A percentile compares a stretch with the other conserved stretches of the same genome.
phyloP scores from a whole-genome alignment of 768 basidiomycete genomes.

The Amanita jacksonii region DNA sequence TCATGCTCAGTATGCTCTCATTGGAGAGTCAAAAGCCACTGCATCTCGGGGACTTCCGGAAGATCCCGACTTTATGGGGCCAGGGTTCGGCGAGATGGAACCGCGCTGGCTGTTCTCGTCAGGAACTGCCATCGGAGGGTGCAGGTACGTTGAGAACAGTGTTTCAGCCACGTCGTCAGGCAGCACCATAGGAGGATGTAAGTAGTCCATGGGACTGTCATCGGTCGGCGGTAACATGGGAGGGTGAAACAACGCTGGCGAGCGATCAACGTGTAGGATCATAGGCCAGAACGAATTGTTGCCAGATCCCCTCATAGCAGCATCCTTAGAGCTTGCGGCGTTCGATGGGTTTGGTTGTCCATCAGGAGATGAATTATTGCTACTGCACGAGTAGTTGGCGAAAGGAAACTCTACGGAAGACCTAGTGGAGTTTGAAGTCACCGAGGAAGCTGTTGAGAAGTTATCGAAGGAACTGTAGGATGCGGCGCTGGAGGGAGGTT shows the following conservation, averaged over 20 bases:
- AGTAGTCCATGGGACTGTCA: slow-evolving; percentile 64
- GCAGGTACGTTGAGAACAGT: slow-evolving; percentile 39
- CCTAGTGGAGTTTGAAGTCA: slow-evolving; percentile 45
- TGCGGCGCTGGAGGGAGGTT: slow-evolving; percentile 52
- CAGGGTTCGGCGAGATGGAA: not conserved
- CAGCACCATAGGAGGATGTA: slow-evolving; percentile 54
- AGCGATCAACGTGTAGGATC: slow-evolving; percentile 44
- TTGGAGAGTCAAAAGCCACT: slow-evolving; percentile 1
- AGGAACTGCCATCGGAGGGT: slow-evolving; percentile 35
- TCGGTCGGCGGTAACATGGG: slow-evolving; percentile 53
- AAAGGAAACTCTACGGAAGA: slow-evolving; percentile 66
- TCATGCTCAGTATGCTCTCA: slow-evolving; percentile 3
- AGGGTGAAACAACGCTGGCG: slow-evolving; percentile 54
- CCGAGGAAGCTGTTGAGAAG: slow-evolving; percentile 48
- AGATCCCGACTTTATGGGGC: not conserved
- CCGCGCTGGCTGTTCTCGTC: slow-evolving; percentile 17
- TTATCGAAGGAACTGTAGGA: slow-evolving; percentile 59
- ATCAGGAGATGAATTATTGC: slow-evolving; percentile 8
- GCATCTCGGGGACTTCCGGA: not conserved
- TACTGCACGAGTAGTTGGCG: slow-evolving; percentile 33
- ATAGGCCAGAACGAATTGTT: slow-evolving; percentile 75
- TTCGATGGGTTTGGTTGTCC: slow-evolving; percentile 1
- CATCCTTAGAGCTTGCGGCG: slow-evolving; percentile 18
- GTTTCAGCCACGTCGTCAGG: slow-evolving; percentile 48
- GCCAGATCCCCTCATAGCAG: slow-evolving; percentile 44